These are phyloP conservation scores for Huntiella decipiens DNA, from an alignment of 2,329 filamentous ascomycete species.

Conservation along the genomic window DNA sequence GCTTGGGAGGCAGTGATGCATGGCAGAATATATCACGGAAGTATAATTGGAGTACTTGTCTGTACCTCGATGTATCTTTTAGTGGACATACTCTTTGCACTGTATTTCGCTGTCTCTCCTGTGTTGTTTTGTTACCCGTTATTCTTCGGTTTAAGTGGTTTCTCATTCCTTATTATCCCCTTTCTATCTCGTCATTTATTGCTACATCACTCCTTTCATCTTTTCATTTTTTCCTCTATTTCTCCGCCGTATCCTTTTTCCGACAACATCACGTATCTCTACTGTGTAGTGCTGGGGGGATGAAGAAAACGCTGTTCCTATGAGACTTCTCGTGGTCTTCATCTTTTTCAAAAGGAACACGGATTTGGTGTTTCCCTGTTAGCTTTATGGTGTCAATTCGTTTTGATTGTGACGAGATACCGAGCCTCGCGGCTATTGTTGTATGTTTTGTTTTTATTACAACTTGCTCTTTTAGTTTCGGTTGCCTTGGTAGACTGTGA, in stretches of 20 bases:
- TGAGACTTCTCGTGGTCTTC: too few relatives aligned
- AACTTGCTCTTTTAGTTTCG: neutral
- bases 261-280: neutral
- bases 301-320: too few relatives aligned
- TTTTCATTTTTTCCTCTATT: neutral
- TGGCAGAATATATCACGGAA: too few relatives aligned
- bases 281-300: neutral
- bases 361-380: neutral
- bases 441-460: constrained; percentile 6
- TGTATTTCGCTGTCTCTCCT: too few relatives aligned
- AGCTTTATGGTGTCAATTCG: constrained; percentile 2
- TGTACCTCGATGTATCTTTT: too few relatives aligned
- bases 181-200: neutral
- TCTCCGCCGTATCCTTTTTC: neutral
- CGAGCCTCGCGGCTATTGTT: constrained; percentile 10
- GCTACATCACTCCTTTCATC: neutral
- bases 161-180: neutral
- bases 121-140: too few relatives aligned
- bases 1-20: too few relatives aligned
- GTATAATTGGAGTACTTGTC: too few relatives aligned
- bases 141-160: neutral
- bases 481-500: neutral
- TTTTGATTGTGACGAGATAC: constrained; percentile 6
- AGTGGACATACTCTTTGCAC: too few relatives aligned
- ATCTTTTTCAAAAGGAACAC: too few relatives aligned